phyloP scores from a whole-genome alignment of 306 rosid genomes.

The Acacia acuminata region DNA sequence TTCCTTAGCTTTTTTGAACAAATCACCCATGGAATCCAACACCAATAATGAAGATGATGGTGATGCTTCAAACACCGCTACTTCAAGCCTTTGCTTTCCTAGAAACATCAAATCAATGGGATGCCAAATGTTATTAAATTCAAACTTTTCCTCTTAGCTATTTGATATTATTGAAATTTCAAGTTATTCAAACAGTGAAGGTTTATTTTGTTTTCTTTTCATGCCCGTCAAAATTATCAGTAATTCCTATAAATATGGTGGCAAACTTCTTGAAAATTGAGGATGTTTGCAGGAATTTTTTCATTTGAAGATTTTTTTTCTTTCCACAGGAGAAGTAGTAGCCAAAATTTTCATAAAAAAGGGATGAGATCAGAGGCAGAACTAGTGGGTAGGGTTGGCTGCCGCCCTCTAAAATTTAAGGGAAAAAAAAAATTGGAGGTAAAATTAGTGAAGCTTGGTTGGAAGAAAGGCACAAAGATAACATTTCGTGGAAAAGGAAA shows the following conservation, averaged over 20 bases:
- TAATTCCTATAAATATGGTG: too few relatives aligned
- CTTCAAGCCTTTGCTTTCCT: neutral
- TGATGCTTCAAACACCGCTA: neutral
- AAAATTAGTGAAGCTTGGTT: conserved; percentile 61
- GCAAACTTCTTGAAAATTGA: too few relatives aligned
- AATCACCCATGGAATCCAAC: neutral
- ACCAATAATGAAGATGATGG: neutral
- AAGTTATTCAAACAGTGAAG: neutral
- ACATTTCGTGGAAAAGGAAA: conserved; percentile 73
- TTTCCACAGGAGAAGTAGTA: too few relatives aligned
- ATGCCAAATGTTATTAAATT: neutral
- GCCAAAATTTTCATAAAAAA: too few relatives aligned
- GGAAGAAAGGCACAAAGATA: conserved; percentile 81
- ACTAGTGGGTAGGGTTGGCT: too few relatives aligned
- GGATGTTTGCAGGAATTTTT: too few relatives aligned
- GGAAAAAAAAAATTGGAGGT: conserved; percentile 38
- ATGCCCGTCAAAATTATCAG: neutral
- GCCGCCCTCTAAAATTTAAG: too few relatives aligned
- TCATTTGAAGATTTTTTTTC: too few relatives aligned
- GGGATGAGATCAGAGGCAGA: too few relatives aligned
- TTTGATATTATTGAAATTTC: neutral
- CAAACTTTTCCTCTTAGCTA: neutral
- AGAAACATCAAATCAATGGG: neutral
- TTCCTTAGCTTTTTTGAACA: neutral
- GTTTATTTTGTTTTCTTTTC: too few relatives aligned